phyloP scores from a whole-genome alignment of 805 yeast genomes.

The Saccharomycopsis babjevae region DNA sequence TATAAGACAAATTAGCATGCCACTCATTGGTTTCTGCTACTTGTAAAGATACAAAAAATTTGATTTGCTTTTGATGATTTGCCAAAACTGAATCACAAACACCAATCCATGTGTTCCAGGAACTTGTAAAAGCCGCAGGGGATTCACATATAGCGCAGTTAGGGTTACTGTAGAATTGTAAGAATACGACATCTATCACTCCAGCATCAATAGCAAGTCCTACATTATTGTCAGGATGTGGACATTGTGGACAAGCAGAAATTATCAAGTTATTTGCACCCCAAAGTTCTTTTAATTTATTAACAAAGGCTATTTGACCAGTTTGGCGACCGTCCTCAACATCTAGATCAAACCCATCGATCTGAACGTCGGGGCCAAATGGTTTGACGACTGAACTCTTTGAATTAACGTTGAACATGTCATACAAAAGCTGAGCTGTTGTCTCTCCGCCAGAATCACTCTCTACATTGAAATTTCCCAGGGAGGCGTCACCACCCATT shows the following conservation, averaged over 20 bases:
- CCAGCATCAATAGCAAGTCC: slow-evolving; percentile 34
- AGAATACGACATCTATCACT: slow-evolving; percentile 48
- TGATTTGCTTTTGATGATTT: slow-evolving; percentile 31
- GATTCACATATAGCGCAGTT: slow-evolving; percentile 29
- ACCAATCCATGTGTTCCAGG: slow-evolving; percentile 39
- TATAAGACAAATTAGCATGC: slow-evolving; percentile 5
- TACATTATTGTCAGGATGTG: slow-evolving; percentile 43
- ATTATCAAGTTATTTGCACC: slow-evolving; percentile 40
- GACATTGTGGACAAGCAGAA: slow-evolving; percentile 63
- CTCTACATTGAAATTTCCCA: slow-evolving; percentile 72
- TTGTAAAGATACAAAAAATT: slow-evolving; percentile 14
- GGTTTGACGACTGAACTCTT: slow-evolving; percentile 27
- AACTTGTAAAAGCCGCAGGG: slow-evolving; percentile 25
- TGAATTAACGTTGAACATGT: slow-evolving; percentile 37
- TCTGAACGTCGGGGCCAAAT: slow-evolving; percentile 9
- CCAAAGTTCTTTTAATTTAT: slow-evolving; percentile 24
- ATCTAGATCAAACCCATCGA: slow-evolving; percentile 18
- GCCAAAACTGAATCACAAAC: slow-evolving; percentile 37
- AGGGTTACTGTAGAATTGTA: slow-evolving; percentile 58
- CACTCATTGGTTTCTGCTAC: slow-evolving; percentile 3
- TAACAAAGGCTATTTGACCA: slow-evolving; percentile 44
- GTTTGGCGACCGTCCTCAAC: slow-evolving; percentile 27
- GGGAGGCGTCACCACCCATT: slow-evolving; percentile 57
- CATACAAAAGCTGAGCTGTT: slow-evolving; percentile 52
- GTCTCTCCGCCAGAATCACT: slow-evolving; percentile 65